A percentile compares a stretch with the other conserved stretches of the same genome.
These are phyloP conservation scores for Phaeosphaeria sp. DNA, from an alignment of 2,329 filamentous ascomycete genomes.

Conservation along the genomic window DNA sequence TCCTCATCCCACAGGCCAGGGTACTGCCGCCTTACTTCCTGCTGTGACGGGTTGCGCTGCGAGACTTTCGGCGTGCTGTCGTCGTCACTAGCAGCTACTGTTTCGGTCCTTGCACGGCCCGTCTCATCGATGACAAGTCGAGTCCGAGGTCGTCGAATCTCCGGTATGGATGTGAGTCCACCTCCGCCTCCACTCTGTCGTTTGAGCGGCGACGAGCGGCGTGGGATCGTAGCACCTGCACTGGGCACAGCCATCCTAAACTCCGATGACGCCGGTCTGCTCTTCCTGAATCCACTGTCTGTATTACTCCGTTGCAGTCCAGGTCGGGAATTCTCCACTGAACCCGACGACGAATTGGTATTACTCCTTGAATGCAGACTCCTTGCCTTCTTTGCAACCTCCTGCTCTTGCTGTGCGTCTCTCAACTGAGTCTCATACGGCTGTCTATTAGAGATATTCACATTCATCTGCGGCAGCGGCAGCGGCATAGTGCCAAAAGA, in stretches of 20 bases:
- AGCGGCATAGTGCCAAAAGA: slow-evolving; percentile 39
- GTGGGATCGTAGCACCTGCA: slow-evolving; percentile 43
- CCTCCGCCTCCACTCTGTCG: slow-evolving; percentile 47
- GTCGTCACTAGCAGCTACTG: slow-evolving; percentile 45
- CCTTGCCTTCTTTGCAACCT: slow-evolving; percentile 37
- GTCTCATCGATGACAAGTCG: slow-evolving; percentile 57
- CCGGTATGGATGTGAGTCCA: slow-evolving; percentile 55
- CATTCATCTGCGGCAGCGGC: slow-evolving; percentile 26
- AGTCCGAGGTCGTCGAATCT: slow-evolving; percentile 50
- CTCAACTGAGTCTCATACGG: slow-evolving; percentile 49
- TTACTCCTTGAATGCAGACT: slow-evolving; percentile 50
- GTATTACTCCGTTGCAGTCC: slow-evolving; percentile 56
- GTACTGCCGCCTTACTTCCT: slow-evolving; percentile 47
- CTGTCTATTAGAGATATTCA: slow-evolving; percentile 31
- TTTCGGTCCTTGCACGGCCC: slow-evolving; percentile 56
- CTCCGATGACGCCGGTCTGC: slow-evolving; percentile 38
- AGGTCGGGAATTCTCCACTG: slow-evolving; percentile 39
- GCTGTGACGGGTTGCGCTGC: slow-evolving; percentile 25
- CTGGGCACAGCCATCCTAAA: slow-evolving; percentile 31
- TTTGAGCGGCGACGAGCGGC: slow-evolving; percentile 57
- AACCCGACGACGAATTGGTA: slow-evolving; percentile 49
- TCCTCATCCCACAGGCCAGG: slow-evolving; percentile 54
- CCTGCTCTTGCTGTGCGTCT: slow-evolving; percentile 45
- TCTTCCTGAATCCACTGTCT: slow-evolving; percentile 48
- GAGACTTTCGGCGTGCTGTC: slow-evolving; percentile 38